Conservation (phyloP, 2,329 filamentous ascomycete genomes). For the Arthrobotrys iridis region DNA sequence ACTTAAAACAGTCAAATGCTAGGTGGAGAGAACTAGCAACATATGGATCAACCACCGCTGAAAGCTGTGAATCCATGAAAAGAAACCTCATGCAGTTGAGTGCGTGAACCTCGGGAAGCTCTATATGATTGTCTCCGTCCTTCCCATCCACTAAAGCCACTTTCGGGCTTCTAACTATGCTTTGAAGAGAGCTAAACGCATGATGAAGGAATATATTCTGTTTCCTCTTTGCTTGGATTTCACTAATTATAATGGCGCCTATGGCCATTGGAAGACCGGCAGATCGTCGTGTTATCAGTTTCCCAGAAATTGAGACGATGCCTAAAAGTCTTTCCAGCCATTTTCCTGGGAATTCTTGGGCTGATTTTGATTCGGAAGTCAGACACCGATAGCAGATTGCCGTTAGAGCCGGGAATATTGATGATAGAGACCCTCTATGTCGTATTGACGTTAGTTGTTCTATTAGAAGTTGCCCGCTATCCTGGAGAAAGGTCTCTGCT, state of each 20-base stretch:
- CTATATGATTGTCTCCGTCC: constrained; percentile 62
- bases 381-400: constrained; percentile 77
- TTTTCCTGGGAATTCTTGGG: constrained; percentile 54
- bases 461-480: constrained; percentile 79
- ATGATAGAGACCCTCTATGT: constrained; percentile 92
- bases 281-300: constrained; percentile 76
- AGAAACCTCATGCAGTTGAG: constrained; percentile 93
- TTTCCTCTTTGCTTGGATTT: constrained; percentile 64
- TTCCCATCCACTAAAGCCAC: constrained; percentile 55
- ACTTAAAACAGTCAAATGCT: constrained; percentile 81
- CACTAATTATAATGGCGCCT: constrained; percentile 75
- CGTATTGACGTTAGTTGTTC: constrained; percentile 82
- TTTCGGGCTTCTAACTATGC: constrained; percentile 58
- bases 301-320: constrained; percentile 54
- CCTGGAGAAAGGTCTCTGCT: constrained; percentile 68
- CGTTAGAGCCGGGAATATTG: constrained; percentile 87
- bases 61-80: constrained; percentile 82
- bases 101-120: constrained; percentile 90
- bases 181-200: constrained; percentile 46
- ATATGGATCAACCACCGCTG: constrained; percentile 76
- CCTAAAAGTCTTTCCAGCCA: constrained; percentile 56
- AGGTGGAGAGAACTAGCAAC: constrained; percentile 78
- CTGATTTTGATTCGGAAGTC: constrained; percentile 71
- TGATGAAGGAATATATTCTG: constrained; percentile 5
- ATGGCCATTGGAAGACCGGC: constrained; percentile 90